Base-by-base conservation (phyloP, 1,284 basidiomycete species). In the Moesziomyces globuligerus region DNA sequence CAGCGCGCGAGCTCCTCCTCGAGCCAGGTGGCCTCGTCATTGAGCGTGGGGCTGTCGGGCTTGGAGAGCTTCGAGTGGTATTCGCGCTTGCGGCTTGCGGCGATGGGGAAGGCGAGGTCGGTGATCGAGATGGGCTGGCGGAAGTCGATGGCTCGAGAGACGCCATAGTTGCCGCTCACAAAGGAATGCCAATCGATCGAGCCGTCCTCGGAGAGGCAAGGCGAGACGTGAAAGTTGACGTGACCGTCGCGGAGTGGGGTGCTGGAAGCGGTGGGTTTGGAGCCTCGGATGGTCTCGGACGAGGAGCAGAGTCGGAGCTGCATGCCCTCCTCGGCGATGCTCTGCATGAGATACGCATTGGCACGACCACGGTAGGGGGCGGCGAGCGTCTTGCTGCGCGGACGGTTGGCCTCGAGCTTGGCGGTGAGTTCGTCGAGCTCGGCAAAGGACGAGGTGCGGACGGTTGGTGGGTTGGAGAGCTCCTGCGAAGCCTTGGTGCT, bases 11-110 rank as follows among this genome's bases (percentile, higher is more conserved):
- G 53, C 48, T 71, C 68, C 41, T 65, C 52, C 44, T 71, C 61
- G n/a, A 65, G 53, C 68, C 68, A 71, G 2, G 60, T 59, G 2
- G 60, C 61, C 39, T 71, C 48, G 32, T 65, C 57, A 43, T 65
- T 59, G 26, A 71, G 48, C 2, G 66, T 69, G 4, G 66, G 66
- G 13, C 66, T 69, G 48, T 69, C 59, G 17, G 57, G 36, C 28
- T 61, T 68, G 53, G 43, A 45, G 23, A 68, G 53, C 42, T 56
- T 61, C n/a, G 53, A 53, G 45, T 56, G 6, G 21, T 60, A 57
- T n/a, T 29, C 38, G 2, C 28, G 48, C 25, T 45, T 55, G 17
- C 48, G 37, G 1, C 26, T 42, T 6, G 55, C 29, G 29, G 13
- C 29, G 29, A 53, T 34, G 24, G 49, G 54, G 15, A 56, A 48